Evolutionary conservation across 129 eudicot genomes (phyloP).

Genomic region (Mikania micrantha): DNA sequence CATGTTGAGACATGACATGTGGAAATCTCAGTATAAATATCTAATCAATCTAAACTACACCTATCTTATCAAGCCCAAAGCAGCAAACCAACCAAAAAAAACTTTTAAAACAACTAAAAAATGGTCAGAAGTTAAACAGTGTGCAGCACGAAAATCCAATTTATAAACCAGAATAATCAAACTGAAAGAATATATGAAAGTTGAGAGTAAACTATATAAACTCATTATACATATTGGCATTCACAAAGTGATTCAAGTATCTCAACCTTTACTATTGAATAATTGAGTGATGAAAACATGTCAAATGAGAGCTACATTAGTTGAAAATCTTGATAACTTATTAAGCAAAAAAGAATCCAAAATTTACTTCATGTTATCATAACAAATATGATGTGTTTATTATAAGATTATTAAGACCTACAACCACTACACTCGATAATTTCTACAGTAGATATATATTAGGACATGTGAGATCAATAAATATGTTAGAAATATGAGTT

Average conservation of each 20-base stretch:
- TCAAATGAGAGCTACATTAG: background rate
- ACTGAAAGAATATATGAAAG: background rate
- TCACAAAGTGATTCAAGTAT: background rate
- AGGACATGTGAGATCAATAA: background rate
- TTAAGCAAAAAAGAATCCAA: background rate
- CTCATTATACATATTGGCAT: background rate
- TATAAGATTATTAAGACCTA: background rate
- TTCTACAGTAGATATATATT: background rate
- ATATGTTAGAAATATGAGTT: background rate
- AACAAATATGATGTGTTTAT: background rate
- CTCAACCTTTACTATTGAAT: background rate
- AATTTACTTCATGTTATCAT: background rate
- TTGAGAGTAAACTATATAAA: background rate
- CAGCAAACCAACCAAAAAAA: background rate
- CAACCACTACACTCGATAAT: constrained; percentile 1
- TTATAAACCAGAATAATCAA: background rate
- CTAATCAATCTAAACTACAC: background rate
- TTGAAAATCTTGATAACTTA: background rate
- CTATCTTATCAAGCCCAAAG: background rate
- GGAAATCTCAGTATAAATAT: background rate
- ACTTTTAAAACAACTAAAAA: background rate
- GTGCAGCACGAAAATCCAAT: background rate
- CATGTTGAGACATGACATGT: background rate
- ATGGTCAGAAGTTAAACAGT: background rate
- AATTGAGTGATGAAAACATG: background rate